Evolutionary conservation across 257 asterid species (phyloP), one percentile per base, ranked within the genome.

Genomic region (Solanum etuberosum): DNA sequence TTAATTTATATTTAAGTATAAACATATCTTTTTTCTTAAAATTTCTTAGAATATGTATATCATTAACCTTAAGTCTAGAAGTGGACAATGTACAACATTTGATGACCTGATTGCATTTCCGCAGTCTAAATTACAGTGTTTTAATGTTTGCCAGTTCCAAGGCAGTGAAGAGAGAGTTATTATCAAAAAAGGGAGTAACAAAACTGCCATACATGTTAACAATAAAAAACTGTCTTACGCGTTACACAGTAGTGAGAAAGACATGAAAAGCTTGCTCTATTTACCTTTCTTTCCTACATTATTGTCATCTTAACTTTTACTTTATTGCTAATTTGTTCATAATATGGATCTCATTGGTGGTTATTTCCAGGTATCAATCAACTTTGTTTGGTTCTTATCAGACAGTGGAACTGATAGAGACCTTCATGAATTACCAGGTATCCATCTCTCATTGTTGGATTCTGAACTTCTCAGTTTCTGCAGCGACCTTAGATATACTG

Each of bases 381-480:
- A 94, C 99, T 65, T 89, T 97, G 87, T 95, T 94, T 87, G 99
- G 99, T 86, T 95, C 99, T 83, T 97, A 80, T 90, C 99, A 95
- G 92, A 97, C 99, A 0, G 98, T 91, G 83, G 99, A 97, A 87
- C 89, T 97, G 90, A 97, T 95, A 43, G 99, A 97, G 91, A 97
- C 99, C 77, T 97, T 97, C 92, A 95, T 97, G 99, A 97, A 97
- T 90, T 97, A 97, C 91, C 98, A 97, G 98, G 98, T 93, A 90
- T 29, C 38, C 86, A 15, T 70, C 88, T 78, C 80, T 51, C 54
- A 23, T 65, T 63, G 34, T 80, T 43, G 43, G 16, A 21, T 77
- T 43, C 76, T 46, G 85, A 83, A 29, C 51, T 87, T 9, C 11
- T 12, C 48, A 67, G 63, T 85, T 82, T 29, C 84, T 7, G 84